These are phyloP conservation scores for Trichosporon ovoides DNA, from an alignment of 1,284 basidiomycete genomes.

Conservation along the genomic window DNA sequence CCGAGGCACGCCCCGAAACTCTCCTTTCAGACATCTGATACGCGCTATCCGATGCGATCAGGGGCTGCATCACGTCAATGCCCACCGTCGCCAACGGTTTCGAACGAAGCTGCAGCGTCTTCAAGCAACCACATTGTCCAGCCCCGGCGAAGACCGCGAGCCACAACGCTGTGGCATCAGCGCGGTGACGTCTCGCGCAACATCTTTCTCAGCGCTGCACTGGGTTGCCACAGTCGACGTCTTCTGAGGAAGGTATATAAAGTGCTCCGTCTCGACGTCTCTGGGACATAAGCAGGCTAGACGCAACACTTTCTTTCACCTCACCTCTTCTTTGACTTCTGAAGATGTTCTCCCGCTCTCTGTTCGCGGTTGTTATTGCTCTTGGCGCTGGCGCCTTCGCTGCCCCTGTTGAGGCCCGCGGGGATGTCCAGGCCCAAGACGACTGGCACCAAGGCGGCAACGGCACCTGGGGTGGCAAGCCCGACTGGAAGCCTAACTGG, in stretches of 20 bases:
- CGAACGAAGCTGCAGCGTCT: background rate
- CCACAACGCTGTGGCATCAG: too few species aligned
- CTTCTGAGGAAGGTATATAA: background rate
- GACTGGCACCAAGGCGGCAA: background rate
- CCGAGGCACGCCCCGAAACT: conserved; percentile 4
- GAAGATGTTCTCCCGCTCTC: background rate
- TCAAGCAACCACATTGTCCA: background rate
- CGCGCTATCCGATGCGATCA: background rate
- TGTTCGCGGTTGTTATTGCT: background rate
- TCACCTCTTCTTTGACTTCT: background rate
- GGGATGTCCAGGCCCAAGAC: background rate
- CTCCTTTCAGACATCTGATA: background rate
- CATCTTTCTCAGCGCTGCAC: too few species aligned
- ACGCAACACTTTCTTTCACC: conserved; percentile 3
- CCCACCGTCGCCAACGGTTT: background rate
- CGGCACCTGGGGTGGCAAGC: background rate
- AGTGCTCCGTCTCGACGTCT: background rate
- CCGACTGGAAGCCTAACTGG: background rate
- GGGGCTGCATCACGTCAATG: background rate
- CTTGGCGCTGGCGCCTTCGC: conserved; percentile 3
- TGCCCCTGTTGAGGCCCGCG: background rate
- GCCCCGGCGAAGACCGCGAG: too few species aligned
- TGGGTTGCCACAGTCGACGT: background rate
- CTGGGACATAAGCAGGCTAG: background rate
- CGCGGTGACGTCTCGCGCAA: too few species aligned